Evolutionary conservation across 805 yeast genomes (phyloP), one percentile per base, ranked within the genome.

Genomic region (Starmerella vitae): DNA sequence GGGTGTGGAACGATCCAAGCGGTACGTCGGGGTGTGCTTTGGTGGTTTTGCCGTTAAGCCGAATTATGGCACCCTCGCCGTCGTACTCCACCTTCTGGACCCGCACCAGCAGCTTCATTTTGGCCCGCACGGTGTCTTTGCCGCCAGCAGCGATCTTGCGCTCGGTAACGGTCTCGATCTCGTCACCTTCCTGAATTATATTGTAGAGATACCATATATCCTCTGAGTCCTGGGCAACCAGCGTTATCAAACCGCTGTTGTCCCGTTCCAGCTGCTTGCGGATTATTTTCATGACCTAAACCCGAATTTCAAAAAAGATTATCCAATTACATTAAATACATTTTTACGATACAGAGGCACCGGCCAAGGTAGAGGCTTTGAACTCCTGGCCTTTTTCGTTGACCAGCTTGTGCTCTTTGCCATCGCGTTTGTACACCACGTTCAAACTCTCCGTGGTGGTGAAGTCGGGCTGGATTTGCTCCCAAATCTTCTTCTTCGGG

Each of bases 401-500:
- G 39, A 84, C 81, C 59, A 88, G 72, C 59, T 70, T 78, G 46
- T 68, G 66, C 45, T 74, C 76, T 57, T 77, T 76, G 49, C 93
- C 93, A 21, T 68, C 74, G 52, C 68, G 78, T 55, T 78, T 78
- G 70, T 73, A 88, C 45, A 82, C 70, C 31, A 88, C 94, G 56
- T 81, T 81, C 43, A 76, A 69, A 35, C 66, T 64, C 30, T 74
- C 91, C 49, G 68, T 74, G 22, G 97, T 88, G 42, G 88, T 67
- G 70, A 91, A 86, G 44, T 71, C 68, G 37, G 96, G 97, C 70
- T 91, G 98, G 48, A 81, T 68, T 38, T 86, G 72, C 71, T 91
- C 98, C 93, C 94, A 91, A 46, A 86, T 69, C 72, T 91, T 91
- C 80, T 91, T 91, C 78, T 91, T 91, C 54, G 98, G 97, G 67